phyloP scores from a whole-genome alignment of 371 early-diverging fungal species.

The Basidiobolus meristosporus region DNA sequence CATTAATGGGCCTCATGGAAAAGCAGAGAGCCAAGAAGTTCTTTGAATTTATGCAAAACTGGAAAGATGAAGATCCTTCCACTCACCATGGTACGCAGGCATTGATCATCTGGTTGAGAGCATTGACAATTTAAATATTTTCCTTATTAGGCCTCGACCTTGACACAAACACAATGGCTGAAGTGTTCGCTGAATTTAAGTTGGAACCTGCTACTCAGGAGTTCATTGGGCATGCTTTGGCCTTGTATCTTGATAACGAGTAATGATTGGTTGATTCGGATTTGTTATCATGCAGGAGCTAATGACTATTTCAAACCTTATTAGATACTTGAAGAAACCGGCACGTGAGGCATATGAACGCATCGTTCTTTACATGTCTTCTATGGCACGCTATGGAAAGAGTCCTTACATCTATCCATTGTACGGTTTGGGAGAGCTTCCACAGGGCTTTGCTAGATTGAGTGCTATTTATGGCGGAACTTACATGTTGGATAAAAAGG shows the following conservation, averaged over 20 bases:
- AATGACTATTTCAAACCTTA: too few species aligned
- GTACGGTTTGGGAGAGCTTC: slow-evolving; percentile 98
- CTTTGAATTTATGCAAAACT: slow-evolving; percentile 88
- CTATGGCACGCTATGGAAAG: slow-evolving; percentile 91
- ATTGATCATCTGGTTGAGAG: neutral
- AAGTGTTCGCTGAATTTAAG: slow-evolving; percentile 85
- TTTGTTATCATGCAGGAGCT: too few species aligned
- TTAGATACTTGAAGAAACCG: slow-evolving; percentile 73
- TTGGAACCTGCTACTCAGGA: slow-evolving; percentile 87
- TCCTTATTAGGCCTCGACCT: slow-evolving; percentile 48
- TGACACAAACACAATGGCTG: slow-evolving; percentile 57
- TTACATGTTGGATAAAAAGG: slow-evolving; percentile 87
- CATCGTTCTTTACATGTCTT: slow-evolving; percentile 85
- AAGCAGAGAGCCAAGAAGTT: slow-evolving; percentile 91
- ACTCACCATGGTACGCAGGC: slow-evolving; percentile 43
- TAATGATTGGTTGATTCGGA: too few species aligned
- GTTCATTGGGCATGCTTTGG: slow-evolving; percentile 98
- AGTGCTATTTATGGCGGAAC: slow-evolving; percentile 96
- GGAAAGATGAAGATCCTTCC: slow-evolving; percentile 52
- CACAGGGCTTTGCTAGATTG: slow-evolving; percentile 97
- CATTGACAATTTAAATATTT: too few species aligned
- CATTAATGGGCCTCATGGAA: slow-evolving; percentile 88
- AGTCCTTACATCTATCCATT: slow-evolving; percentile 99
- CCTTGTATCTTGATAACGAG: slow-evolving; percentile 85
- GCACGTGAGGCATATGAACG: slow-evolving; percentile 89